phyloP scores from a whole-genome alignment of 192 early-diverging fungal species.

The Dispira parvispora region DNA sequence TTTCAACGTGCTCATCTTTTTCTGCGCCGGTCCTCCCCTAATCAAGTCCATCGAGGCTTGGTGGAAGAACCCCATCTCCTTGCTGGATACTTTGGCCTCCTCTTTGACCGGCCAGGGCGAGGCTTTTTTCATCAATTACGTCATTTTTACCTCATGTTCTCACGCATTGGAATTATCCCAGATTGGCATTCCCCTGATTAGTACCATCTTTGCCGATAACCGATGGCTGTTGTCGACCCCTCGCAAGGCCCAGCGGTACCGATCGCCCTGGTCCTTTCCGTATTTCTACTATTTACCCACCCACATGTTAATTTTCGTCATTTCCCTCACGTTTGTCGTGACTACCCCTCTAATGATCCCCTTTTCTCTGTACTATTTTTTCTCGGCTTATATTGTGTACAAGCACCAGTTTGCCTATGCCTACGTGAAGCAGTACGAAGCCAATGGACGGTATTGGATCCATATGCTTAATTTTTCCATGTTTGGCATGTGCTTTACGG shows the following conservation, averaged over 20 bases:
- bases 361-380: conserved; percentile 33
- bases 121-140: conserved; percentile 42
- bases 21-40: conserved; percentile 36
- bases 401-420: conserved; percentile 45
- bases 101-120: conserved; percentile 32
- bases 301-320: conserved; percentile 41
- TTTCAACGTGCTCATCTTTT: conserved; percentile 45
- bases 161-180: conserved; percentile 41
- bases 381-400: conserved; percentile 32
- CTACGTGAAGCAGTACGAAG: conserved; percentile 40
- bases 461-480: conserved; percentile 35
- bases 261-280: conserved; percentile 35
- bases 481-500: conserved; percentile 38
- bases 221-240: conserved; percentile 24
- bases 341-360: conserved; percentile 40
- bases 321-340: conserved; percentile 37
- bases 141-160: conserved; percentile 37
- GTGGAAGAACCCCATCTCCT: conserved; percentile 29
- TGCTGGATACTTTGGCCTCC: conserved; percentile 29
- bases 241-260: conserved; percentile 27
- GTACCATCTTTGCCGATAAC: conserved; percentile 24
- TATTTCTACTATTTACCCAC: conserved; percentile 45
- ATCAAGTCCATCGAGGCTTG: conserved; percentile 29
- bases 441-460: conserved; percentile 32
- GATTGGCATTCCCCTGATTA: conserved; percentile 31